Evolutionary conservation across 345 rosid genomes (phyloP), one percentile per base, ranked within the genome.

Genomic region (Isatis tinctoria): DNA sequence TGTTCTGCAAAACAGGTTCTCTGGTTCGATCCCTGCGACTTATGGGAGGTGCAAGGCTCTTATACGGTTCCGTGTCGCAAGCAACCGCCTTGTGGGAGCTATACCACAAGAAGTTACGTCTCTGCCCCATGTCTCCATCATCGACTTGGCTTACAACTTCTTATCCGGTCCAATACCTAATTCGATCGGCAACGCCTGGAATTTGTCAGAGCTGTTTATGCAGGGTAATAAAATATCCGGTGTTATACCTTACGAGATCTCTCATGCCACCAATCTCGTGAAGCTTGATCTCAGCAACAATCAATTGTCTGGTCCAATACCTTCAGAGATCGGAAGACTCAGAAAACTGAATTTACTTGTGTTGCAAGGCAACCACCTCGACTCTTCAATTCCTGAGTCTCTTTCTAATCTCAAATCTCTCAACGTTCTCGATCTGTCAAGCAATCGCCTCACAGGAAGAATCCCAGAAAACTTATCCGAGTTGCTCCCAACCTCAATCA

Each of bases 201-300:
- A 94, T 81, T 65, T 94, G 82, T 89, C 97, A 5, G 97, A 94
- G 77, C 73, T 94, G 71, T 91, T 91, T 81, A 40, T 91, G 75
- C 96, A 88, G 69, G 86, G 77, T 65, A 94, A 94, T 64, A 80
- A 62, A 76, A 74, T 94, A 48, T 87, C 97, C 8, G 93, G 97
- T 36, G 72, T 78, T 66, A 8, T 91, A 30, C 97, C 97, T 64
- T 82, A 80, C 26, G 85, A 87, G 65, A 89, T 94, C 60, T 87
- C 90, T 39, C 75, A 79, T 18, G 93, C 91, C 28, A 69, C 75
- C 65, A 89, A 84, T 75, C 85, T 94, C 65, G 96, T 94, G 41
- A 94, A 94, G 86, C 83, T 94, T 79, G 97, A 94, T 80, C 86
- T 94, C 68, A 89, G 97, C 71, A 84, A 83, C 76, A 94, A 94